Base-by-base conservation (phyloP, 345 rosid species). In the Pelargonium nanum region DNA sequence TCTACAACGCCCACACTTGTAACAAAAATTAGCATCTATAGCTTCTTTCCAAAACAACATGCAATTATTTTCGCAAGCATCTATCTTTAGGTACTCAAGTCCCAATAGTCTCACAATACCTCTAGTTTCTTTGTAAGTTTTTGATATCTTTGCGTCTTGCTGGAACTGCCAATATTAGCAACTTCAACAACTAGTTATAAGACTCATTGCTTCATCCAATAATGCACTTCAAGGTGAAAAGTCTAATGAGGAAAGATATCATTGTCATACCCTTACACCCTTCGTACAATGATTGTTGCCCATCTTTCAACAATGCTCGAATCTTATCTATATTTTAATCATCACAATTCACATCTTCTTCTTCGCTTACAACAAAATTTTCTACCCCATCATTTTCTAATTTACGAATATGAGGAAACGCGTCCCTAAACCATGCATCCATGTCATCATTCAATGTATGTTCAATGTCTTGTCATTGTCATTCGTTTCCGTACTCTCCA, bases 31-130 rank as follows among this genome's bases (percentile, higher is more conserved):
- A 0, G 16, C 22, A 1, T 20, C 22, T 30, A 23, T 6, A 1
- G 19, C 7, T 1, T 45, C 52, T 45, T 45, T 45, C 10, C 10
- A 7, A 45, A 45, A 45, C 52, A 45, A 45, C 52, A 45, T 59
- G 4, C 52, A 28, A n/a, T 34, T 25, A 28, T 59, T 20, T 32
- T 5, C 1, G 23, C 52, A 59, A 28, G 62, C 62, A 59, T 59
- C 0, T 0, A 59, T 30, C 22, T 59, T 59, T 30, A 20, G 17
- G 34, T 59, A 30, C 5, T 28, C 2, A 20, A 59, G 51, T 5
- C 51, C 62, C 4, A 59, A n/a, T 16, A 16, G 23, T 19, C 1
- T 6, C 0, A 59, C 20, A 4, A 59, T 28, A 13, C 34, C 34
- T 21, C 34, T 59, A 1, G 52, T 3, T n/a, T 59, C 32, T 19